phyloP scores from a whole-genome alignment of 1,139 yeast genomes.

The Blastobotrys serpentis region DNA sequence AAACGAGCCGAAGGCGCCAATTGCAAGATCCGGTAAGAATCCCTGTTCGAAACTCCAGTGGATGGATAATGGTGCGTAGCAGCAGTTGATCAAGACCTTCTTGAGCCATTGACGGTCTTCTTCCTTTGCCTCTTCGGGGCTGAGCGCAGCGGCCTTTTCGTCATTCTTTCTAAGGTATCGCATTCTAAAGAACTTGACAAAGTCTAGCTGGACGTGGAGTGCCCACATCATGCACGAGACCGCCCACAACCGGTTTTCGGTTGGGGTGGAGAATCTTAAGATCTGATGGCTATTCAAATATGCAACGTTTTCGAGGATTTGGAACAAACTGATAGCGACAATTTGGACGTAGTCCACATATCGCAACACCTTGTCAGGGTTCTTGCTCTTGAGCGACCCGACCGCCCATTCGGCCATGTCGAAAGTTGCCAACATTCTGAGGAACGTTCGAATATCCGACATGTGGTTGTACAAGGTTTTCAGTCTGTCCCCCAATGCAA shows the following conservation, averaged over 20 bases:
- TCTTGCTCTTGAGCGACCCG: slow-evolving; percentile 28
- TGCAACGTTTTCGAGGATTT: slow-evolving; percentile 44
- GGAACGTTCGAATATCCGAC: slow-evolving; percentile 42
- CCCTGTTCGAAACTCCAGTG: slow-evolving; percentile 47
- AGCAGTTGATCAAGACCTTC: slow-evolving; percentile 38
- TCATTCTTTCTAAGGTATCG: slow-evolving; percentile 9
- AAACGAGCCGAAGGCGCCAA: slow-evolving; percentile 42
- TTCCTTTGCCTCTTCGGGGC: slow-evolving; percentile 22
- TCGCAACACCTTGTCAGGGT: slow-evolving; percentile 22
- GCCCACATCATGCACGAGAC: slow-evolving; percentile 45
- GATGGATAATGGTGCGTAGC: slow-evolving; percentile 44
- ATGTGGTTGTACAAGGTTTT: slow-evolving; percentile 35
- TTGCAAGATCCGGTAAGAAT: slow-evolving; percentile 35
- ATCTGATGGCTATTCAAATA: slow-evolving; percentile 42
- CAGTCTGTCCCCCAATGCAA: slow-evolving; percentile 26
- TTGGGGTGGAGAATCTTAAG: slow-evolving; percentile 31
- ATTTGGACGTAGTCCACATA: slow-evolving; percentile 36
- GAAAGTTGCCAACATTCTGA: slow-evolving; percentile 41
- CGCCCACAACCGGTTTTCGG: slow-evolving; percentile 39
- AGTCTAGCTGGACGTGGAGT: slow-evolving; percentile 41
- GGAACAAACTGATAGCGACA: slow-evolving; percentile 39
- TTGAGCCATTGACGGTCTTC: slow-evolving; percentile 28
- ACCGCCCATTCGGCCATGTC: slow-evolving; percentile 41
- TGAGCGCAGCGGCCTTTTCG: slow-evolving; percentile 10
- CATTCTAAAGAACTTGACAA: slow-evolving; percentile 24